Conservation (phyloP, 108 stramenopile species). For the Stephanodiscus triporus region DNA sequence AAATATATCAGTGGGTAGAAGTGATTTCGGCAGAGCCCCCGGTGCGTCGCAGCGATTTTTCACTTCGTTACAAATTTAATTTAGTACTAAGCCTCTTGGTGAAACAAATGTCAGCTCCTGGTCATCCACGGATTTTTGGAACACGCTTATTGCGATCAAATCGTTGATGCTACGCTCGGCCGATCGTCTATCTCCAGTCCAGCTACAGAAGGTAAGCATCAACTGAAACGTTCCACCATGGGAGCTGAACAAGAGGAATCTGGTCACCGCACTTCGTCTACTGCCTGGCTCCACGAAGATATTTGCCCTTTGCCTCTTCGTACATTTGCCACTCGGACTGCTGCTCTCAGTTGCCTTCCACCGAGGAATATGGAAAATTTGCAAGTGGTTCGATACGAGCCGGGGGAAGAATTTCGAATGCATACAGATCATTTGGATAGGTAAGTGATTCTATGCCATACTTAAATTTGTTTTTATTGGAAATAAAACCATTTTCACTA, state of each 20-base stretch:
- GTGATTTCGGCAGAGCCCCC: conserved; percentile 38
- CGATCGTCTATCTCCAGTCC: neutral
- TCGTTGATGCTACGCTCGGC: conserved; percentile 28
- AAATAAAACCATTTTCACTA: neutral
- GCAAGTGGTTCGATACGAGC: conserved; percentile 53
- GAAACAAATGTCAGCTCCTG: neutral
- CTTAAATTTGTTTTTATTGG: neutral
- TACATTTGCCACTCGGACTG: conserved; percentile 28
- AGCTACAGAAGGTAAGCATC: conserved; percentile 6
- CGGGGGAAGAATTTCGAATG: conserved; percentile 50
- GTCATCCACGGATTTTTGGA: conserved; percentile 34
- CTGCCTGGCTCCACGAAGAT: conserved; percentile 48
- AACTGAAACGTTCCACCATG: conserved; percentile 44
- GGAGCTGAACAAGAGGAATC: conserved; percentile 29
- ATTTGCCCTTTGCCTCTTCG: conserved; percentile 29
- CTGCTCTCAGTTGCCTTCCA: conserved; percentile 40
- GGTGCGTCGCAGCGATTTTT: conserved; percentile 17
- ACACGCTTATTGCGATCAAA: conserved; percentile 23
- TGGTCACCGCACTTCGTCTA: conserved; percentile 39
- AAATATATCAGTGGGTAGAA: conserved; percentile 24
- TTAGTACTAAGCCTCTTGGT: neutral
- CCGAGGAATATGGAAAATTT: conserved; percentile 52
- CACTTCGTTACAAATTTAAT: neutral
- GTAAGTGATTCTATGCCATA: neutral
- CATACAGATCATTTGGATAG: conserved; percentile 59